Base-by-base conservation (phyloP, 768 basidiomycete species). In the Termitomyces sp. region DNA sequence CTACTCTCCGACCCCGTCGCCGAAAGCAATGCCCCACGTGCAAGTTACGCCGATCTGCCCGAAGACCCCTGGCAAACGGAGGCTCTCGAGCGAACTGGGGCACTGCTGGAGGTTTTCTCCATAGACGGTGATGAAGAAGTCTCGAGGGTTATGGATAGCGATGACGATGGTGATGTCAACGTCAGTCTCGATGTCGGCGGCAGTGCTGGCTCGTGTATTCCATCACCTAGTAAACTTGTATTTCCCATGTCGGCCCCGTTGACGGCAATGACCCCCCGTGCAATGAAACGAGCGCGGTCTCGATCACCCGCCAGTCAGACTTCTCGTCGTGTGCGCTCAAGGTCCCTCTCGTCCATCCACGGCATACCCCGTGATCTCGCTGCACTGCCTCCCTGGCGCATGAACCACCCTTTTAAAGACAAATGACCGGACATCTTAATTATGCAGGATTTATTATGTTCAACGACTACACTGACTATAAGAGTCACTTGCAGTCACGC, bases 281-380 rank as follows among this genome's bases (percentile, higher is more conserved):
- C 57, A 48, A 62, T 55, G 58, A 65, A 65, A 61, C 63, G 64
- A 59, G 63, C 63, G 37, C 60, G 64, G 36, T 64, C 64, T 26
- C 57, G 44, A n/a, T 60, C 61, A 24, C 53, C 57, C 9, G 53
- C 56, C n/a, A 56, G 56, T 41, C 56, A 63, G 24, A 26, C 36
- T 37, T 58, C 56, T 29, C 62, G 59, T 29, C 59, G 37, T 56
- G 44, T 53, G 44, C 56, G 62, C 44, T 57, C 59, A 24, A 55
- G 43, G 46, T 63, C 62, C 14, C 46, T 60, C 32, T 55, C 61
- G 8, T 56, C 58, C 16, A 52, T 61, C 16, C 18, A 36, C 13
- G 29, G 34, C 20, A 39, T 57, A 53, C 53, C 57, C 13, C 26
- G 5, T 32, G 53, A 43, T 16, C 20, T 43, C 26, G n/a, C 49